Percentiles rank a stretch among this genome's conserved stretches.
Evolutionary conservation across 768 basidiomycete genomes (phyloP).

Genomic region (Tulasnella sp.): DNA sequence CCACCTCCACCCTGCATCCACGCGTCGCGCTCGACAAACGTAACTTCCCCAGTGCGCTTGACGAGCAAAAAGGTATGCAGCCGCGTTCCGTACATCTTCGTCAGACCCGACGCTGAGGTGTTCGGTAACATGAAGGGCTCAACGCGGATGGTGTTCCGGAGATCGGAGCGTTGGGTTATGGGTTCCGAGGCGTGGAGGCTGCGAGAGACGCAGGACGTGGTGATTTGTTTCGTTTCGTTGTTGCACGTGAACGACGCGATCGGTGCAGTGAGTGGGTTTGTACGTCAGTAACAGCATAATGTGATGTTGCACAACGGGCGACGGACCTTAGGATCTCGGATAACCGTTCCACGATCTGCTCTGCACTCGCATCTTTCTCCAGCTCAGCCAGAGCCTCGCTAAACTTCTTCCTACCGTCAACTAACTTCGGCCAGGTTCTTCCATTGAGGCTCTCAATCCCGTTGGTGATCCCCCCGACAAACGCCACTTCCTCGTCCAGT

Average conservation of each 20-base stretch:
- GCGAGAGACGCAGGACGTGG: background rate
- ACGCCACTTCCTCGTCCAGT: conserved; percentile 33
- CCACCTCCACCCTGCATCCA: conserved; percentile 36
- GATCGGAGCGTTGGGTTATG: background rate
- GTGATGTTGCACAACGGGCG: conserved; percentile 9
- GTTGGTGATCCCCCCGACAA: conserved; percentile 57
- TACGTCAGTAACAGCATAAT: background rate
- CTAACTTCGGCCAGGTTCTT: conserved; percentile 63
- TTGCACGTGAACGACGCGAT: background rate
- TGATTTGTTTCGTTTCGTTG: background rate
- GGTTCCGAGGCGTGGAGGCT: background rate
- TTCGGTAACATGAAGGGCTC: background rate
- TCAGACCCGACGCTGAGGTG: background rate
- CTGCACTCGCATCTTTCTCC: conserved; percentile 33
- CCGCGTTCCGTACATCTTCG: conserved; percentile 51
- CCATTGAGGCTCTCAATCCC: conserved; percentile 55
- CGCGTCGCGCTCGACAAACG: conserved; percentile 62
- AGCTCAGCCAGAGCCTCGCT: conserved; percentile 29
- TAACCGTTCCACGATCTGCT: conserved; percentile 43
- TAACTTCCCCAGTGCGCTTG: conserved; percentile 42
- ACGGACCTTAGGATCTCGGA: conserved; percentile 64
- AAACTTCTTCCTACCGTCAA: conserved; percentile 35
- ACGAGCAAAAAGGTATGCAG: conserved; percentile 62
- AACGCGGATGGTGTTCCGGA: conserved; percentile 9
- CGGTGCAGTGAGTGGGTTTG: background rate